Percentiles rank a stretch among this genome's conserved stretches.
These are phyloP conservation scores for Wakefieldia striispora DNA, from an alignment of 768 basidiomycete genomes.

Conservation along the genomic window DNA sequence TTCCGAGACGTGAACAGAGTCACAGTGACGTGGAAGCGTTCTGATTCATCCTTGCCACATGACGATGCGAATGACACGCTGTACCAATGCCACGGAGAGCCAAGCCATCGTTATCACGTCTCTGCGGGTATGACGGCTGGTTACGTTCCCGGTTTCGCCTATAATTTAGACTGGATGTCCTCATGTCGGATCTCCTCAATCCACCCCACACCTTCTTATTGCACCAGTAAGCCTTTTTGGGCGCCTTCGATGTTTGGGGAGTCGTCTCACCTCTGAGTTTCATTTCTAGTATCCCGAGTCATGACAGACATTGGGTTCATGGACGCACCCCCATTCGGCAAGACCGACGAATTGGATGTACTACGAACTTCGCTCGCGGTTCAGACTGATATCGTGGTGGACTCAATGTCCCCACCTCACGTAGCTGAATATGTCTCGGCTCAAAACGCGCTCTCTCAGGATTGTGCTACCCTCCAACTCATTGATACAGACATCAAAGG, in stretches of 20 bases:
- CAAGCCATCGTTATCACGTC: slow-evolving; percentile 10
- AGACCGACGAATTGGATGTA: not conserved
- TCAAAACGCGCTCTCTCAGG: slow-evolving; percentile 17
- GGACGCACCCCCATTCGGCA: not conserved
- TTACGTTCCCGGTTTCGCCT: not conserved
- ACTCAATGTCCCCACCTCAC: slow-evolving; percentile 23
- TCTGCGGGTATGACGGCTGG: not conserved
- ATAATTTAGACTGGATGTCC: slow-evolving; percentile 4
- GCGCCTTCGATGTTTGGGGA: not conserved
- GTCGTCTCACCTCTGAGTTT: not conserved
- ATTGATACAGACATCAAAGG: slow-evolving; percentile 18
- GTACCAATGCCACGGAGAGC: not conserved
- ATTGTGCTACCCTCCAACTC: slow-evolving; percentile 13
- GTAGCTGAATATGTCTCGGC: slow-evolving; percentile 17
- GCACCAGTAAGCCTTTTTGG: slow-evolving; percentile 6
- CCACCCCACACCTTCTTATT: not conserved
- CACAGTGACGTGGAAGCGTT: slow-evolving; percentile 2
- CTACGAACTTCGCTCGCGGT: not conserved
- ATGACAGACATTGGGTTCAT: not conserved
- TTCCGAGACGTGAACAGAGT: not conserved
- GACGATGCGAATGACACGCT: slow-evolving; percentile 3
- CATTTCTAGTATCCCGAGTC: slow-evolving; percentile 2
- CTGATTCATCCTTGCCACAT: not conserved
- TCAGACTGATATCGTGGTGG: slow-evolving; percentile 13
- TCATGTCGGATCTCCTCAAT: not conserved